Evolutionary conservation across 805 yeast species (phyloP), one percentile per base, ranked within the genome.

Genomic region (Maudiozyma barnettii): DNA sequence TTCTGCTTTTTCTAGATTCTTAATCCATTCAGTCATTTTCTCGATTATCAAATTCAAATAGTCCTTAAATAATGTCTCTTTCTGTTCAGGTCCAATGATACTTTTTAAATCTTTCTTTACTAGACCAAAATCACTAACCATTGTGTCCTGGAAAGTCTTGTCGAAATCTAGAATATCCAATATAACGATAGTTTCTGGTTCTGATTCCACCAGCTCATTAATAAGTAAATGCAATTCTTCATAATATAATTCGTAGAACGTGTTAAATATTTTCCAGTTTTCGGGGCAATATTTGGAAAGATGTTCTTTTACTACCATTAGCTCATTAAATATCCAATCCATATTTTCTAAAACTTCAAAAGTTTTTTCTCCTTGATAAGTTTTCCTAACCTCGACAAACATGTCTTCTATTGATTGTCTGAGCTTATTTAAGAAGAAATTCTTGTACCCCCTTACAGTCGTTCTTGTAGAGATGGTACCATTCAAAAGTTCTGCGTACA

Each of bases 11-110:
- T 79, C 76, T 47, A 88, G 73, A 51, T 81, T 85, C 3, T 64
- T 63, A 64, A 87, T 78, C 98, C 98, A 93, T 66, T 88, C 95
- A 14, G 75, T 76, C 73, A 91, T 82, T 63, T 88, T 88, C 20
- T 66, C 66, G 2, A 82, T 76, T 46, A 88, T 79, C 53, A 89
- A 75, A 50, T 75, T 72, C 63, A 87, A 68, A 61, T 88, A 90
- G 59, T 91, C 97, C 46, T 79, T 82, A 56, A 90, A 73, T 10
- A 93, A 74, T 33, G 73, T 72, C 46, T 81, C 81, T 63, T 85
- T 88, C 52, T 82, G 78, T 29, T 80, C 82, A 37, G 81, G 89
- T 5, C 89, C 80, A 62, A 84, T 69, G 56, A 82, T 66, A 51
- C 93, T 70, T 52, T 75, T 68, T 50, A 73, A 53, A 40, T 72